These are phyloP conservation scores for Globisporangium megalacanthum DNA, from an alignment of 352 stramenopile species.

Conservation along the genomic window DNA sequence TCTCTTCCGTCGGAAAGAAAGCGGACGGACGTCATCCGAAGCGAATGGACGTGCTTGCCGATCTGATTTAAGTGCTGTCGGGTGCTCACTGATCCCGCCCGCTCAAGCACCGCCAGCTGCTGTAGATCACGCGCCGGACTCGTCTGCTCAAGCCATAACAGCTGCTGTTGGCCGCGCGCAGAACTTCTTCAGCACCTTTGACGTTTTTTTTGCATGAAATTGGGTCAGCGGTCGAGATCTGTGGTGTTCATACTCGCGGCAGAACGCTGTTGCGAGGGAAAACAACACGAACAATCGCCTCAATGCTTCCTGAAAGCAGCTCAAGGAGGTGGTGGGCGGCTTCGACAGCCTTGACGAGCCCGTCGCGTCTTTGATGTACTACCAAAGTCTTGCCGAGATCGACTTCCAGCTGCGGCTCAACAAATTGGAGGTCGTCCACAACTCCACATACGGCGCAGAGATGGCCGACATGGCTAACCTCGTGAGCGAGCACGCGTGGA, in stretches of 20 bases:
- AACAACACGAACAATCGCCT: slow-evolving; percentile 28
- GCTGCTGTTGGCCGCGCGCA: no score
- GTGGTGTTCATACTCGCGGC: slow-evolving; percentile 13
- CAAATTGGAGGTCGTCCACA: slow-evolving; percentile 6
- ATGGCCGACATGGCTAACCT: slow-evolving; percentile 14
- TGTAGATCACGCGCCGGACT: not conserved
- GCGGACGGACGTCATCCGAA: no score
- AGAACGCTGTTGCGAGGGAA: slow-evolving; percentile 12
- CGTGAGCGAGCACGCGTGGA: slow-evolving; percentile 19
- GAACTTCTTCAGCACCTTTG: slow-evolving; percentile 11
- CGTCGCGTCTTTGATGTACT: slow-evolving; percentile 15
- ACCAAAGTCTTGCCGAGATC: slow-evolving; percentile 15
- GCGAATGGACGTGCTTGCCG: no score
- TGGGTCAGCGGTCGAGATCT: slow-evolving; percentile 14
- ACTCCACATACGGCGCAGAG: slow-evolving; percentile 16
- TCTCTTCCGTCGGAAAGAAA: not conserved
- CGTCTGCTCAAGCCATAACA: no score
- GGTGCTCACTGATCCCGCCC: no score
- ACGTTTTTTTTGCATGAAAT: slow-evolving; percentile 20
- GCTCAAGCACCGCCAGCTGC: no score
- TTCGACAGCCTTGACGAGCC: slow-evolving; percentile 20
- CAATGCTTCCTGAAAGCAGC: slow-evolving; percentile 21
- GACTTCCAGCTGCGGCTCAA: slow-evolving; percentile 12
- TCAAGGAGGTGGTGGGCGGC: slow-evolving; percentile 13
- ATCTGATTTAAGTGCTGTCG: not conserved